Percentiles rank a stretch among this genome's conserved stretches.
Conservation (phyloP, 179 eudicot species). For the Drosera spatulata region DNA sequence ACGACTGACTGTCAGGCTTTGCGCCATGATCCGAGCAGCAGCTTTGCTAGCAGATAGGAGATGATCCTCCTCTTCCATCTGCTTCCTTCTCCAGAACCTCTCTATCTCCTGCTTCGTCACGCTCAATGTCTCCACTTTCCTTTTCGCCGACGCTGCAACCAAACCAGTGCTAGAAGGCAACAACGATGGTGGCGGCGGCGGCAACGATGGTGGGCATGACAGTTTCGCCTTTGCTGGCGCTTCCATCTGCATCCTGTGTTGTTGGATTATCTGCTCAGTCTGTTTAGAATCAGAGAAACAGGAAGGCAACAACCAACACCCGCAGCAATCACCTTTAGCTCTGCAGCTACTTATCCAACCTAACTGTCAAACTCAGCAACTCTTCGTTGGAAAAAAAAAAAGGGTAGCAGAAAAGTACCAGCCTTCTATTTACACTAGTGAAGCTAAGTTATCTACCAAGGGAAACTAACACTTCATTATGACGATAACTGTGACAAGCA, state of each 20-base stretch:
- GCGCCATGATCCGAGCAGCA: constrained; percentile 57
- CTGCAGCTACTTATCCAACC: constrained; percentile 2
- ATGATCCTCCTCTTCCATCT: constrained; percentile 59
- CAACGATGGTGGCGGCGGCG: constrained; percentile 9
- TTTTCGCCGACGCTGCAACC: background rate
- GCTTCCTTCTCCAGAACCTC: constrained; percentile 53
- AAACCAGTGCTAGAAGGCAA: background rate
- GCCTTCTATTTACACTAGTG: too few relatives aligned
- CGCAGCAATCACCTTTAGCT: constrained; percentile 2
- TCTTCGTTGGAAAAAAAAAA: too few relatives aligned
- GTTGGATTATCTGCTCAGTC: background rate
- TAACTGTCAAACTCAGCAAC: background rate
- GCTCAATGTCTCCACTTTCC: constrained; percentile 9
- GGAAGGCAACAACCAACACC: background rate
- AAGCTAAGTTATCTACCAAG: too few relatives aligned
- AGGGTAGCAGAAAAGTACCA: too few relatives aligned
- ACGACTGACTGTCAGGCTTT: constrained; percentile 34
- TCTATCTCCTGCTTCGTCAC: constrained; percentile 67
- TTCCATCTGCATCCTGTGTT: background rate
- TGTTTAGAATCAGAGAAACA: background rate
- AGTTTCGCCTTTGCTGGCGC: background rate
- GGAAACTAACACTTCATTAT: too few relatives aligned
- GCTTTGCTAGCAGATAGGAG: constrained; percentile 66
- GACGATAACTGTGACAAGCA: too few relatives aligned
- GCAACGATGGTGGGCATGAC: constrained; percentile 3